These are phyloP conservation scores for Silybum marianum DNA, from an alignment of 129 eudicot species.

Conservation along the genomic window DNA sequence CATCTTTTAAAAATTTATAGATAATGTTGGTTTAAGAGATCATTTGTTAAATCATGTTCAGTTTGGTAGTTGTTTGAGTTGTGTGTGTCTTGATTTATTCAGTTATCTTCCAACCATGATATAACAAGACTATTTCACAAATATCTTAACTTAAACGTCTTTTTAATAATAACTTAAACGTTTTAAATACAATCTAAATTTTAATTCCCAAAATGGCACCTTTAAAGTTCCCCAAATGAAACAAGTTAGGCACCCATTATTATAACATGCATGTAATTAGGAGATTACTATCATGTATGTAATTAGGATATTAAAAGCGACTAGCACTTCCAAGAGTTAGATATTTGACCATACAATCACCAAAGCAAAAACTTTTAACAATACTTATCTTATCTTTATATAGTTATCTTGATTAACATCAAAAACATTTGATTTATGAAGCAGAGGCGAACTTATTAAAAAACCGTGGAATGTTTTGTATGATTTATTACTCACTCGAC, in stretches of 20 bases:
- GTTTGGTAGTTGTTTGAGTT: background rate
- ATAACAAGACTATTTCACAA: background rate
- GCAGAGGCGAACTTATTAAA: background rate
- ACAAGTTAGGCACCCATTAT: conserved; percentile 15
- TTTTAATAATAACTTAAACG: background rate
- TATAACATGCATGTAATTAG: background rate
- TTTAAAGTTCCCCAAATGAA: background rate
- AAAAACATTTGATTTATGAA: background rate
- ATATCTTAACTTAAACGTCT: background rate
- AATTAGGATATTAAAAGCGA: background rate
- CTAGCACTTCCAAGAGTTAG: conserved; percentile 9
- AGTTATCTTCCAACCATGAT: background rate
- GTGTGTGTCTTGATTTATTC: background rate
- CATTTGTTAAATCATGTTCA: background rate
- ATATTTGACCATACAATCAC: background rate
- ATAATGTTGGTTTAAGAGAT: background rate
- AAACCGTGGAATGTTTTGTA: background rate
- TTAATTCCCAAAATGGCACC: conserved; percentile 6
- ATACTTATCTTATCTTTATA: background rate
- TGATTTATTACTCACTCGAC: no score
- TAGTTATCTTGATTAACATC: background rate
- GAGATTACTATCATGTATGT: background rate
- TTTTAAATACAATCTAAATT: background rate
- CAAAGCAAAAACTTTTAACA: background rate
- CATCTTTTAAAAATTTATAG: background rate